phyloP scores from a whole-genome alignment of 257 asterid species.

The Ballota nigra region DNA sequence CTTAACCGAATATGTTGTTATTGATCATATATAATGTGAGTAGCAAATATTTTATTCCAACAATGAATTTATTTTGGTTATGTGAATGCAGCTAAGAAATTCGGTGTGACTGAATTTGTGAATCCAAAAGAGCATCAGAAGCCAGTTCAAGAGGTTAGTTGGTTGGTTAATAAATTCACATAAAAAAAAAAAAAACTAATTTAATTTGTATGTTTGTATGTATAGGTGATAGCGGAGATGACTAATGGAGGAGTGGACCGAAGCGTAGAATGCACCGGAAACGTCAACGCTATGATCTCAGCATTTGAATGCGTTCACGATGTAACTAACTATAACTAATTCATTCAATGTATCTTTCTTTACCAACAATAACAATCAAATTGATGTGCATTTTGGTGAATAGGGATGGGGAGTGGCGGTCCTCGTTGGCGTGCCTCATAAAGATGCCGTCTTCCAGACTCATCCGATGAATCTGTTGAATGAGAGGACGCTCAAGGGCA shows the following conservation, averaged over 20 bases:
- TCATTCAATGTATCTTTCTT: not conserved
- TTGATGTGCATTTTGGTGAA: not conserved
- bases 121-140: constrained; percentile 63
- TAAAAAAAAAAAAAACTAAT: not conserved
- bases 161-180: constrained; percentile 23
- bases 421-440: constrained; percentile 70
- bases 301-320: constrained; percentile 88
- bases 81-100: constrained; percentile 54
- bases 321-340: constrained; percentile 29
- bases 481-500: constrained; percentile 72
- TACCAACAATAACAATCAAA: too few species aligned
- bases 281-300: constrained; percentile 69
- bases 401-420: constrained; percentile 90
- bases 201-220: not conserved
- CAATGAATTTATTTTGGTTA: not conserved
- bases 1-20: not conserved
- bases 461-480: constrained; percentile 61
- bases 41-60: not conserved
- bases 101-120: constrained; percentile 77
- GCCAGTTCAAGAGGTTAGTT: constrained; percentile 70
- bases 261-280: constrained; percentile 80
- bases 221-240: constrained; percentile 66
- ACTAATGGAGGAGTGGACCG: constrained; percentile 76
- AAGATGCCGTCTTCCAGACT: constrained; percentile 58
- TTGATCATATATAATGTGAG: too few species aligned